Percentiles rank a stretch among this genome's conserved stretches.
These are phyloP conservation scores for Cyclospora cayetanensis DNA, from an alignment of 169 alveolate species.

Conservation along the genomic window DNA sequence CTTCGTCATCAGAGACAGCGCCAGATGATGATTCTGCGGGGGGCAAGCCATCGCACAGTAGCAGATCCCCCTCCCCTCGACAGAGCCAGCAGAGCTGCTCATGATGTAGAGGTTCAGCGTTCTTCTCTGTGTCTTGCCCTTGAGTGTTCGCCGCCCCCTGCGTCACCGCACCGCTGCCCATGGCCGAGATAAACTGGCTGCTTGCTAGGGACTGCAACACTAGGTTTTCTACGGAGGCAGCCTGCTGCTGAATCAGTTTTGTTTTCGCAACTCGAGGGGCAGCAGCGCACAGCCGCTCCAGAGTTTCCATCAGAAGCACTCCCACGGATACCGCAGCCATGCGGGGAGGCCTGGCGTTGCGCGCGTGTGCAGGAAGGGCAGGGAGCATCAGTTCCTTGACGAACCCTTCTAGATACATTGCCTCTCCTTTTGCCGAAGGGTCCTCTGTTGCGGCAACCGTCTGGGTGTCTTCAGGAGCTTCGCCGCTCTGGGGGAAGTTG, in stretches of 20 bases:
- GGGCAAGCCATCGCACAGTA: conserved; percentile 58
- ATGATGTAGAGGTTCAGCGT: conserved; percentile 50
- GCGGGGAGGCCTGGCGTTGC: conserved; percentile 57
- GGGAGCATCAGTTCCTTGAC: conserved; percentile 60
- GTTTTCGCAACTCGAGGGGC: not conserved
- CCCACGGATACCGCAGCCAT: conserved; percentile 64
- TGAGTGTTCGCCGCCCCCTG: not conserved
- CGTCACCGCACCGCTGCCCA: conserved; percentile 13
- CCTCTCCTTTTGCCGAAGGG: not conserved
- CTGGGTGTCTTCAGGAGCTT: not conserved
- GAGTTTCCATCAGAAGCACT: conserved; percentile 59
- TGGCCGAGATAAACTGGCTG: conserved; percentile 59
- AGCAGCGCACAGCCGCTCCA: conserved; percentile 58
- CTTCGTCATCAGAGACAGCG: not conserved
- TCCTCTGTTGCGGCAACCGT: not conserved
- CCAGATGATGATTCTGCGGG: conserved; percentile 3
- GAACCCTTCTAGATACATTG: not conserved
- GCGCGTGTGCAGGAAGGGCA: conserved; percentile 57
- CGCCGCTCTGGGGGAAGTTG: not conserved
- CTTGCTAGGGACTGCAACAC: conserved; percentile 43
- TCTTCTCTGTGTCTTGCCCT: not conserved
- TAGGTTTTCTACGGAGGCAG: conserved; percentile 7
- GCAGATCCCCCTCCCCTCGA: conserved; percentile 62
- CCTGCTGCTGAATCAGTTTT: conserved; percentile 17
- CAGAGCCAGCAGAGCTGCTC: conserved; percentile 62